phyloP scores from a whole-genome alignment of 495 filamentous ascomycete genomes.

The Penicillium malachiteum region DNA sequence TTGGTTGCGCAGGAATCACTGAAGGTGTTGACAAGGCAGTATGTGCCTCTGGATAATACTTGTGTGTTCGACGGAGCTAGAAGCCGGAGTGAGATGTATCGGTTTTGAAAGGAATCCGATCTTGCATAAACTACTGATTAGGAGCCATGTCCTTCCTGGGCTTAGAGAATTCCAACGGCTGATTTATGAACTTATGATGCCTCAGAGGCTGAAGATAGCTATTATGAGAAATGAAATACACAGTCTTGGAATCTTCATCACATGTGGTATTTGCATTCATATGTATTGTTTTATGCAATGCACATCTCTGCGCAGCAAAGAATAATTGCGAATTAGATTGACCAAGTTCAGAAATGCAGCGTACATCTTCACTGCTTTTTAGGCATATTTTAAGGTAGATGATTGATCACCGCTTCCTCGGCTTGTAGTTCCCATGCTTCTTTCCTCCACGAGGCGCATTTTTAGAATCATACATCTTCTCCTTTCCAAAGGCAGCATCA shows the following conservation, averaged over 20 bases:
- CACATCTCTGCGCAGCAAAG: too few species aligned
- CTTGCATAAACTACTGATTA: background rate
- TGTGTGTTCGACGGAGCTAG: conserved; percentile 88
- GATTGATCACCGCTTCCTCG: conserved; percentile 35
- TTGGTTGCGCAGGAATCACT: conserved; percentile 94
- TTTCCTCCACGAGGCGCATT: conserved; percentile 31
- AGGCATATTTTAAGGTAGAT: background rate
- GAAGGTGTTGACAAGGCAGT: conserved; percentile 95
- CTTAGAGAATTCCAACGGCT: background rate
- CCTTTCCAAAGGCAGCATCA: conserved; percentile 77
- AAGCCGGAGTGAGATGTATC: conserved; percentile 71
- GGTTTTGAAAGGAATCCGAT: conserved; percentile 28
- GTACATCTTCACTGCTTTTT: too few species aligned
- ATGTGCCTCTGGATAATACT: conserved; percentile 90
- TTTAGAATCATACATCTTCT: conserved; percentile 59
- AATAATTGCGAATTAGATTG: too few species aligned
- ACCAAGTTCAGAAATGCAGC: too few species aligned
- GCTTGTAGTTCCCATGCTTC: conserved; percentile 33
- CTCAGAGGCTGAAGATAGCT: background rate
- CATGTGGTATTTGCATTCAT: background rate
- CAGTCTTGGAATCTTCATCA: too few species aligned
- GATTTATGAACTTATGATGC: conserved; percentile 11
- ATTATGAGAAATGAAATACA: conserved; percentile 2
- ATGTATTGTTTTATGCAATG: too few species aligned
- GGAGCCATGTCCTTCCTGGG: background rate